Evolutionary conservation across 306 rosid genomes (phyloP), one percentile per base, ranked within the genome.

Genomic region (Citrullus mucosospermus): DNA sequence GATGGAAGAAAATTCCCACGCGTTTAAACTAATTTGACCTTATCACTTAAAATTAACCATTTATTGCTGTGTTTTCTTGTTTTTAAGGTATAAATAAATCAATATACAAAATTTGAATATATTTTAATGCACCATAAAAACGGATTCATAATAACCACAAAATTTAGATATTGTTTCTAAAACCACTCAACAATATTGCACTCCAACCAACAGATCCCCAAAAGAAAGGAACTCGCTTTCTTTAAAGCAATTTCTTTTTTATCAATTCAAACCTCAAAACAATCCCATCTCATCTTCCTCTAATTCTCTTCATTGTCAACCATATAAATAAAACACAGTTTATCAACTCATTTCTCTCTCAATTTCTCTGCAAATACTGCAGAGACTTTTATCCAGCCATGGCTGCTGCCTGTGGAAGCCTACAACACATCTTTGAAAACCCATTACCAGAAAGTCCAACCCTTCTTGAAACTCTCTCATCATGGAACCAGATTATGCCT

Each of bases 351-450:
- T 55, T 6, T 22, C 36, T 68, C 4, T 74, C 12, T 12, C 28
- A 25, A 7, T 39, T 43, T 38, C 46, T 76, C 41, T 48, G 78
- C 57, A 34, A 22, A 73, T 8, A 41, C 68, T 53, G 66, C 57
- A 79, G 36, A 32, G 54, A 82, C 76, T 79, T 25, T 0, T 3
- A 22, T 60, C 67, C 80, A 58, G 39, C 79, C 85, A 91, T 93
- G 98, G 87, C 97, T 61, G 87, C 97, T 61, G 85, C 91, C 71
- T 87, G 90, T 81, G 90, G 87, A 53, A 90, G 96, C 85, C 86
- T 90, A 13, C 93, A 85, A 34, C 92, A 90, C 78, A 86, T 91
- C 43, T 91, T 88, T 25, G 97, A 68, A 20, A 89, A 81, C 46
- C 90, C 96, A 72, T 83, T 90, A 80, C 87, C 90, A 2, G 88